Conservation (phyloP, 331 rosid genomes). For the Pyracantha coccinea region DNA sequence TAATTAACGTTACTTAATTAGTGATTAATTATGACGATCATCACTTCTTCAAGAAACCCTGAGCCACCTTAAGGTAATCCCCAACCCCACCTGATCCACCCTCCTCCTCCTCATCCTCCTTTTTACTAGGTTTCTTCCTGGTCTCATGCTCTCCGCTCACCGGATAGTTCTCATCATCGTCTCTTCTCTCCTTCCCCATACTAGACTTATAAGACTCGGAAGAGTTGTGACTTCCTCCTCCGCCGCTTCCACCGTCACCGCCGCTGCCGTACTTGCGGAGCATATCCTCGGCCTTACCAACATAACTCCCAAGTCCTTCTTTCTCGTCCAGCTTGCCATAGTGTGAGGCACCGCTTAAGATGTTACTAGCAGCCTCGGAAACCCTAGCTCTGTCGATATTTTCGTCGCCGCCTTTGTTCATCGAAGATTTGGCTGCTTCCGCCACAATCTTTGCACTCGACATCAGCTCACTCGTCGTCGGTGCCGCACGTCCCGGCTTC, state of each 20-base stretch:
- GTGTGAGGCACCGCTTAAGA: constrained; percentile 42
- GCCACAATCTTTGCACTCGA: constrained; percentile 54
- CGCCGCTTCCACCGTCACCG: neutral
- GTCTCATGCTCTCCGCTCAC: neutral
- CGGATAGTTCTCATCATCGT: neutral
- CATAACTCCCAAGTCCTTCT: constrained; percentile 43
- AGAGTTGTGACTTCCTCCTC: neutral
- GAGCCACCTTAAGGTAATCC: constrained; percentile 45
- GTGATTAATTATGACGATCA: neutral
- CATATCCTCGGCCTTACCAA: constrained; percentile 51
- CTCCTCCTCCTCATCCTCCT: neutral
- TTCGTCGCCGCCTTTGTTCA: neutral
- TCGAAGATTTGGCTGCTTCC: constrained; percentile 35
- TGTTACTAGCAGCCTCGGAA: constrained; percentile 43
- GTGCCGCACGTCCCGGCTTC: neutral
- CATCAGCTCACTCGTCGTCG: neutral
- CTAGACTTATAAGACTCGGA: neutral
- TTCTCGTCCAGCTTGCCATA: constrained; percentile 54
- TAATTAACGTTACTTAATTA: neutral
- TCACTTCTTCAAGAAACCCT: constrained; percentile 36
- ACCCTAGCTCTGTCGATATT: constrained; percentile 45
- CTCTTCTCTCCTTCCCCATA: neutral
- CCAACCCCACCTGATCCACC: constrained; percentile 42
- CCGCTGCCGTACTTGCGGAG: constrained; percentile 30
- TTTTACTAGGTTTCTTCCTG: neutral